A percentile compares a stretch with the other conserved stretches of the same genome.
These are phyloP conservation scores for Plantago rigida DNA, from an alignment of 305 asterid genomes.

Conservation along the genomic window DNA sequence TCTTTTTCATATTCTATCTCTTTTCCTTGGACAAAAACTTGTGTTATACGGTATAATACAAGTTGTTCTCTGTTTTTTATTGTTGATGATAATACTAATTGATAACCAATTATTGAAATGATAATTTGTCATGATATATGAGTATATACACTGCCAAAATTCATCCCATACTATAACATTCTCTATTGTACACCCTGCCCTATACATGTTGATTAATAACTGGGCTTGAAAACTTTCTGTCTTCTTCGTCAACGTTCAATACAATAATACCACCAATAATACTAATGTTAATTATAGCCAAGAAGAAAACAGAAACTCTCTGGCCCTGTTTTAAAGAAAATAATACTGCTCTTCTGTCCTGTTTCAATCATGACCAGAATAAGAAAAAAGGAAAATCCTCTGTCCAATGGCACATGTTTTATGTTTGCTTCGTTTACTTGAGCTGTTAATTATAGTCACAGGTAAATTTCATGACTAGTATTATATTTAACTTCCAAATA, in stretches of 20 bases:
- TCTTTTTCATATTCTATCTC: too few relatives aligned
- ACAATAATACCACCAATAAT: background rate
- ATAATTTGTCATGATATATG: background rate
- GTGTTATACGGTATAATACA: too few relatives aligned
- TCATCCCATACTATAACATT: background rate
- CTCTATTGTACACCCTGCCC: background rate
- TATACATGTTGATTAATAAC: background rate
- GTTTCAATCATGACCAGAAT: too few relatives aligned
- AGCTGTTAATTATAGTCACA: too few relatives aligned
- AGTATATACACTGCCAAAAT: constrained; percentile 6
- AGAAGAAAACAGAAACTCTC: background rate
- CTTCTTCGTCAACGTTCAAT: background rate
- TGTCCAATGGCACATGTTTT: too few relatives aligned
- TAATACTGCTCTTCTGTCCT: too few relatives aligned
- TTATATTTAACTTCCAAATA: too few relatives aligned
- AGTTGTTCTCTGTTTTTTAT: background rate
- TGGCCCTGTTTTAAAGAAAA: background rate
- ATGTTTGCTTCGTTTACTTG: too few relatives aligned
- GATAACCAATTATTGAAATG: constrained; percentile 1
- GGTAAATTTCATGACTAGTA: too few relatives aligned
- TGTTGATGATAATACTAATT: background rate
- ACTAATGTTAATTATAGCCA: background rate
- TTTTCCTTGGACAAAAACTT: too few relatives aligned
- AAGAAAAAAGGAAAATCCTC: too few relatives aligned
- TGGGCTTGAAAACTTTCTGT: background rate